Evolutionary conservation across 306 rosid species (phyloP), one percentile per base, ranked within the genome.

Genomic region (Malus sieversii): DNA sequence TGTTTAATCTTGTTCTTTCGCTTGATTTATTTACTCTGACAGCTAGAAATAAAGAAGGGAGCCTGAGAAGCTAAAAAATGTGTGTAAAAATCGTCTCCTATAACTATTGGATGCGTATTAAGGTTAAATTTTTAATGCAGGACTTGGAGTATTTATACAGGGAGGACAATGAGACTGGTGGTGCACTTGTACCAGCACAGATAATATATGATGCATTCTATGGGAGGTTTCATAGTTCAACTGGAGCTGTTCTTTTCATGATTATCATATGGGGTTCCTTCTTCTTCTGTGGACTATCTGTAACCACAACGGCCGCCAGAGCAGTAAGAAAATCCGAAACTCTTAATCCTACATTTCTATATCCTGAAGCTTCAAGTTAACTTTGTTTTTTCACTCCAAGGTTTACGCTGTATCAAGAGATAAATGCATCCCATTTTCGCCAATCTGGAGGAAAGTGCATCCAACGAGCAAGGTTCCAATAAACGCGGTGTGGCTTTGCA

Each of bases 211-310:
- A 79, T 55, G 82, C 78, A 65, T 79, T 79, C 23, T 27, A 79
- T 55, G 78, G 82, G 35, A 79, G 74, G 82, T 79, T 30, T 30
- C 82, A 79, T 3, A 73, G 30, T 67, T 73, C 82, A 52, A 40
- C 63, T 66, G 82, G 82, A 65, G 82, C 82, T 75, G 70, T 73
- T 35, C 6, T 73, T 73, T 66, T 79, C 73, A 38, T 79, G 23
- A 53, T n/a, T 57, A 66, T 79, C 68, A 79, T 79, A 19, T 79
- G 78, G 62, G 82, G 63, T 52, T 72, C 82, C 40, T 79, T 72
- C 78, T 79, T 79, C 82, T 79, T 79, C 46, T 79, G 78, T 55
- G 82, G 82, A 35, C 51, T 79, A 7, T 79, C 82, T 52, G 59
- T 79, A 23, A 65, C 74, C 13, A 46, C 82, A n/a, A 75, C 74